Conservation (phyloP, 2,329 filamentous ascomycete species). For the Fusarium stilboides region DNA sequence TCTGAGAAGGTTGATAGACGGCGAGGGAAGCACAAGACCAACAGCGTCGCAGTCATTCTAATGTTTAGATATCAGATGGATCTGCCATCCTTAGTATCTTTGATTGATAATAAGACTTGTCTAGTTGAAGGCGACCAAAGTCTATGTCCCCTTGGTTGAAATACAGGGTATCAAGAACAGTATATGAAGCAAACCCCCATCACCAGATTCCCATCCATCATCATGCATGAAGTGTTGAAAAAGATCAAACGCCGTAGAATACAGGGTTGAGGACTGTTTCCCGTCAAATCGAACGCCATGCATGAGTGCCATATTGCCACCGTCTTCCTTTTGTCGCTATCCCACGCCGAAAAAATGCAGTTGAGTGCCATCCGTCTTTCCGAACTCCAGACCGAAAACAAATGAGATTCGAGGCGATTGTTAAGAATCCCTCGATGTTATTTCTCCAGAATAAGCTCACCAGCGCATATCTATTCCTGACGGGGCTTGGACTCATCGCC, state of each 20-base stretch:
- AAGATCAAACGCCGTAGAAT: slow-evolving; percentile 45
- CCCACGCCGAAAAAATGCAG: slow-evolving; percentile 49
- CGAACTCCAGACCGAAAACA: slow-evolving; percentile 29
- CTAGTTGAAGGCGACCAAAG: slow-evolving; percentile 53
- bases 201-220: slow-evolving; percentile 17
- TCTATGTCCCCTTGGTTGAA: slow-evolving; percentile 53
- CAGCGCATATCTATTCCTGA: slow-evolving; percentile 41
- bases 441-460: not conserved
- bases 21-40: slow-evolving; percentile 43
- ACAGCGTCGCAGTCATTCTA: slow-evolving; percentile 28
- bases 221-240: slow-evolving; percentile 50
- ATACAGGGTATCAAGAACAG: slow-evolving; percentile 55
- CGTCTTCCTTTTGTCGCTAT: slow-evolving; percentile 14
- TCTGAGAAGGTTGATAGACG: slow-evolving; percentile 68
- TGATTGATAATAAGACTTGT: slow-evolving; percentile 36
- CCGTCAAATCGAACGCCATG: slow-evolving; percentile 45
- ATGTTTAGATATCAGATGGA: not conserved
- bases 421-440: slow-evolving; percentile 42
- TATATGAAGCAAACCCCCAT: slow-evolving; percentile 19
- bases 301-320: slow-evolving; percentile 20
- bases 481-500: slow-evolving; percentile 66
- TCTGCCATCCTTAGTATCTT: slow-evolving; percentile 1
- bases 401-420: slow-evolving; percentile 30
- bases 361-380: slow-evolving; percentile 50
- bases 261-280: slow-evolving; percentile 55